Conservation (phyloP, 2,329 filamentous ascomycete genomes). For the Xylariaceae sp. region DNA sequence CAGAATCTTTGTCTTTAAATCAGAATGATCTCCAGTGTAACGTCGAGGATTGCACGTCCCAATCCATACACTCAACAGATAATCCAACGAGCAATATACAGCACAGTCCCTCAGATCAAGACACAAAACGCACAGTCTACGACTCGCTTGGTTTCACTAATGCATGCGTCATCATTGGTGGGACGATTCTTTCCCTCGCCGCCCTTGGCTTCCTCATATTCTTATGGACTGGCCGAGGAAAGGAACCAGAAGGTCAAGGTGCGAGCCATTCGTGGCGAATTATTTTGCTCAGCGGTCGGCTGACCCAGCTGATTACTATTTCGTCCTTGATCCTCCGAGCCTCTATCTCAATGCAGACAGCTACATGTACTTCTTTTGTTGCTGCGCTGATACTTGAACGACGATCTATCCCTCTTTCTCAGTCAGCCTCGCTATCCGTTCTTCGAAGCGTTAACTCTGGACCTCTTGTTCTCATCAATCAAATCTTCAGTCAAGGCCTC, state of each 20-base stretch:
- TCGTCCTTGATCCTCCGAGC: not conserved
- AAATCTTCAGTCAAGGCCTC: not conserved
- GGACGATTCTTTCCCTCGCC: not conserved
- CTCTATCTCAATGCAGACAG: not conserved
- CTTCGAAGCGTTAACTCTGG: slow-evolving; percentile 1
- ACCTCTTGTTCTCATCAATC: not conserved
- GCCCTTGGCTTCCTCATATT: not conserved
- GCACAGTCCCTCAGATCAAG: too few relatives aligned
- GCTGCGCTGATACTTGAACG: slow-evolving; percentile 1
- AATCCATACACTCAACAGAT: too few relatives aligned
- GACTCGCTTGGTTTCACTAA: too few relatives aligned
- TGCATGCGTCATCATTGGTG: not conserved
- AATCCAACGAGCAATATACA: too few relatives aligned
- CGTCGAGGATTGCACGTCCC: too few relatives aligned
- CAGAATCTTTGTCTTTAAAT: too few relatives aligned
- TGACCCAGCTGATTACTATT: not conserved
- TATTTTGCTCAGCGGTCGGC: not conserved
- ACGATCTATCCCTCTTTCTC: not conserved
- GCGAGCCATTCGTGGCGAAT: not conserved
- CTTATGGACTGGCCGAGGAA: not conserved
- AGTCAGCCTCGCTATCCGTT: not conserved
- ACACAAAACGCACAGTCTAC: too few relatives aligned
- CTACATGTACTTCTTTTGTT: not conserved
- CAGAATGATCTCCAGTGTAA: too few relatives aligned
- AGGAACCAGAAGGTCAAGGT: not conserved